Base-by-base conservation (phyloP, 805 yeast genomes). In the Myxozyma nipponensis region DNA sequence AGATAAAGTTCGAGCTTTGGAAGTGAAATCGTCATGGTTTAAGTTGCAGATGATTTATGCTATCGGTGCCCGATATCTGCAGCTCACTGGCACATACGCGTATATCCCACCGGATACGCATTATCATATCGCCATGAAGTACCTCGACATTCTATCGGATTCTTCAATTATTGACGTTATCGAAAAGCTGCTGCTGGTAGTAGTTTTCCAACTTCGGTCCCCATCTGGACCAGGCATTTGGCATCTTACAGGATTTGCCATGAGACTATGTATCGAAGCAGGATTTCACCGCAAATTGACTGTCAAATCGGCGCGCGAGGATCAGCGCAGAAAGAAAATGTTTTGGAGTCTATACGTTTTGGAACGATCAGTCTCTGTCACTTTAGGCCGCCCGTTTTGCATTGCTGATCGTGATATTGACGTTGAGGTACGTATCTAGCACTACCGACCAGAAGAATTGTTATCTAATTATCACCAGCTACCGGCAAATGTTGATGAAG, bases 151-250 rank as follows among this genome's bases (percentile, higher is more conserved):
- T 15, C 37, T 54, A 1, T 47, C 49, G 2, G 49, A 50, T 23
- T 47, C 58, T 10, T 53, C 55, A 4, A 21, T 54, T n/a, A 41
- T 54, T 23, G 57, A 54, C 18, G 46, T 52, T 18, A 47, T 51
- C 21, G 56, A 54, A 23, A 52, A 51, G 35, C 46, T 54, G 3
- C 50, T 54, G 3, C 43, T 54, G 7, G 50, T 54, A 2, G 45
- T 47, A 3, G 52, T 54, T 21, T 54, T 47, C 38, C 58, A 54
- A 34, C 48, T 54, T 15, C 49, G 58, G 10, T 50, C 56, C 3
- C 58, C 58, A 3, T 40, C 49, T 17, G 56, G 58, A 2, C 56
- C 58, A 2, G 56, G 56, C n/a, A 54, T 54, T 21, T 54, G 58
- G 58, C 58, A 54, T 42, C 40, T 54, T 32, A 52, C 56, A 9